Conservation (phyloP, 257 asterid genomes). For the Voacanga thouarsii region DNA sequence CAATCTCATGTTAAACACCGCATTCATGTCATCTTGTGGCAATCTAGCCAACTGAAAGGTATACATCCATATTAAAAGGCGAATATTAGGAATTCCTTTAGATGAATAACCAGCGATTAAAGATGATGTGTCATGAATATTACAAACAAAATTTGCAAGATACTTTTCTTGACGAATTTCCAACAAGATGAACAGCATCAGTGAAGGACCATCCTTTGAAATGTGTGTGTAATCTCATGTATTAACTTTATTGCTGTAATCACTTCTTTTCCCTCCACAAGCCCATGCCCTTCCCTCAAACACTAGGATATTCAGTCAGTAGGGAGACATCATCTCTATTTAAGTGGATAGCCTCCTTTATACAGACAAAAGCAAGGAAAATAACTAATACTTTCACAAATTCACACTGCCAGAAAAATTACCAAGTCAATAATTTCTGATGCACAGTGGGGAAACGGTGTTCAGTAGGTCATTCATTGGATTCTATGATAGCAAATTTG, state of each 20-base stretch:
- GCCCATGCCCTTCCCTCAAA: not conserved
- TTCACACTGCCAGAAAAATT: not conserved
- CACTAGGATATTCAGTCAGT: not conserved
- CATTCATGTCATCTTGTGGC: constrained; percentile 75
- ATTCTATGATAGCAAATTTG: not conserved
- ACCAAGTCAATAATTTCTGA: not conserved
- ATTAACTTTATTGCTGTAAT: not conserved
- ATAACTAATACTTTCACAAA: not conserved
- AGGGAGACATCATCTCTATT: not conserved
- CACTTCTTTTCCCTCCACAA: not conserved
- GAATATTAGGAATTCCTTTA: not conserved
- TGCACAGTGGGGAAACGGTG: not conserved
- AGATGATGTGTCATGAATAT: not conserved
- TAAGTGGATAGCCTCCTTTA: not conserved
- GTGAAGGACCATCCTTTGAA: not conserved
- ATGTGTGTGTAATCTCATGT: not conserved
- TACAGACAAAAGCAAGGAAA: too few species aligned
- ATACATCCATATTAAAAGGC: not conserved
- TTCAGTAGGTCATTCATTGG: not conserved
- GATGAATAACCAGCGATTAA: not conserved
- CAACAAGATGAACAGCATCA: not conserved
- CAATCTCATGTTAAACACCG: constrained; percentile 91
- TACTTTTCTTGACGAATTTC: not conserved
- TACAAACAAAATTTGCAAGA: not conserved
- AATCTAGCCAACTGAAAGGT: constrained; percentile 72